Evolutionary conservation across 139 green algal species (phyloP).

Genomic region (Spirogloea muscicola): DNA sequence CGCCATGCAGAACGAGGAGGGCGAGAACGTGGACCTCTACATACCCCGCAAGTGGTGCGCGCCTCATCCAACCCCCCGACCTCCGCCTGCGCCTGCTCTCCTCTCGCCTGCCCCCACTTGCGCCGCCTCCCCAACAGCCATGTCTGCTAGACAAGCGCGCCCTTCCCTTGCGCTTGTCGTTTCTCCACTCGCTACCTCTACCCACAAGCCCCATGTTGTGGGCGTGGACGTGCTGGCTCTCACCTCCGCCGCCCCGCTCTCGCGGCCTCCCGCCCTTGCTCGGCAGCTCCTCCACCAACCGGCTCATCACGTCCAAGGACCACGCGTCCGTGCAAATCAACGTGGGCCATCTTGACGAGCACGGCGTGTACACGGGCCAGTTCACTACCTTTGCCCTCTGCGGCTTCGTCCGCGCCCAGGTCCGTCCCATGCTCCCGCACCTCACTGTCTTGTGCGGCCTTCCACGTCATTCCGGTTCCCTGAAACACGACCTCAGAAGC

Average conservation of each 20-base stretch:
- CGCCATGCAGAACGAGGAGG: slow-evolving; percentile 88
- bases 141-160: too few species aligned
- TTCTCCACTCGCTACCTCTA: too few species aligned
- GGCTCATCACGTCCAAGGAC: slow-evolving; percentile 98
- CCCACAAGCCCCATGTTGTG: neutral
- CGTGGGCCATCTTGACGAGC: slow-evolving; percentile 94
- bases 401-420: slow-evolving; percentile 55
- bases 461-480: too few species aligned
- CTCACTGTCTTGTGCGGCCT: neutral
- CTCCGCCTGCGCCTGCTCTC: too few species aligned
- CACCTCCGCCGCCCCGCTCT: neutral
- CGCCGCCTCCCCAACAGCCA: too few species aligned
- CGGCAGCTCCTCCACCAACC: slow-evolving; percentile 96
- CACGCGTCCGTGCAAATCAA: slow-evolving; percentile 96
- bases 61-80: too few species aligned
- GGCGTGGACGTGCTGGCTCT: neutral
- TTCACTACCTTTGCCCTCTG: slow-evolving; percentile 93
- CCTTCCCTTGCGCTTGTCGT: too few species aligned
- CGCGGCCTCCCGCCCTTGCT: neutral
- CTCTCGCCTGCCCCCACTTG: too few species aligned
- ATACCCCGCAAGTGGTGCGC: slow-evolving; percentile 95
- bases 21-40: slow-evolving; percentile 94
- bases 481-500: too few species aligned
- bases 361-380: slow-evolving; percentile 87
- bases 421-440: too few species aligned